Evolutionary conservation across 768 basidiomycete genomes (phyloP).

Genomic region (Serendipita sp.): DNA sequence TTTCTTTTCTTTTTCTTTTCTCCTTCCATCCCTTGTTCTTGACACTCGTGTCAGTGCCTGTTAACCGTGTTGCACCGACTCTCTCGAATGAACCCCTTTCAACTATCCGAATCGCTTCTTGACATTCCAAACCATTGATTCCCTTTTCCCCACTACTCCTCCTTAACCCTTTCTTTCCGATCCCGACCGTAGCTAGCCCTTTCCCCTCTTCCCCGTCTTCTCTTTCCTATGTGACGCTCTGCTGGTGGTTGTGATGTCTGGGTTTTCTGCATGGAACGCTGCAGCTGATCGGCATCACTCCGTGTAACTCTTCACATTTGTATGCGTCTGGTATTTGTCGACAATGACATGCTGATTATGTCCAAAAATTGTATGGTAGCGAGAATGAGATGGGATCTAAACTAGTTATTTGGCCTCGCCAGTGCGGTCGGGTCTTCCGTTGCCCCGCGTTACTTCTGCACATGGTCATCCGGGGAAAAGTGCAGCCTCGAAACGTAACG

Average conservation of each 20-base stretch:
- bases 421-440: no score
- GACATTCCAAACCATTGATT: neutral
- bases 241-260: neutral
- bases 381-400: no score
- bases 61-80: neutral
- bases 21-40: no score
- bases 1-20: no score
- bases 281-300: neutral
- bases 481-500: no score
- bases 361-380: neutral
- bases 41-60: no score
- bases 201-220: neutral
- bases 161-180: neutral
- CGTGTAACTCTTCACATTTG: neutral
- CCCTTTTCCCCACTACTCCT: neutral
- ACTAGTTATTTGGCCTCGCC: no score
- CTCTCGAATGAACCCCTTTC: neutral
- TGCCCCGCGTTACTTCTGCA: no score
- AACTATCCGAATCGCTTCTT: neutral
- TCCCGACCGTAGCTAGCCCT: neutral
- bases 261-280: neutral
- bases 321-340: neutral
- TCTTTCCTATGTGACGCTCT: conserved; percentile 1
- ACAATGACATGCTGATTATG: neutral
- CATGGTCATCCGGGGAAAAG: no score